Evolutionary conservation across 2,329 filamentous ascomycete species (phyloP).

Genomic region (Fusarium coffeatum): DNA sequence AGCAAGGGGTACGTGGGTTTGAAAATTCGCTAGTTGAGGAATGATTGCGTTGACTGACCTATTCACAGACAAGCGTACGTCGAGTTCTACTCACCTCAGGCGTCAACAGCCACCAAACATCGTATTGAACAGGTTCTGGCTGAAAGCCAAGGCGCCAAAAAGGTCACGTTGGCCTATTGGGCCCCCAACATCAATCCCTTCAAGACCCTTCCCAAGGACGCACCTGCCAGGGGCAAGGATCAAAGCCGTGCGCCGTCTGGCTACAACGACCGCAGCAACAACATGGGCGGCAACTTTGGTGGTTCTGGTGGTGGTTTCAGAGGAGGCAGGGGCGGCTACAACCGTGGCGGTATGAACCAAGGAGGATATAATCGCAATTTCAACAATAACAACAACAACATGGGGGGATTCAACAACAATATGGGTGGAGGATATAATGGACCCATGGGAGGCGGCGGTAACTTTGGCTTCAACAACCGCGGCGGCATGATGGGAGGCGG

Average conservation of each 20-base stretch:
- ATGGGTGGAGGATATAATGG: slow-evolving; percentile 62
- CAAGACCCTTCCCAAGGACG: slow-evolving; percentile 90
- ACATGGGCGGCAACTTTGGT: slow-evolving; percentile 59
- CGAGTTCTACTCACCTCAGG: slow-evolving; percentile 85
- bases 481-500: slow-evolving; percentile 60
- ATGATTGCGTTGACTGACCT: slow-evolving; percentile 13
- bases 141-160: slow-evolving; percentile 69
- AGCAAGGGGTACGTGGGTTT: slow-evolving; percentile 82
- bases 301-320: slow-evolving; percentile 66
- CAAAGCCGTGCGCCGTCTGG: slow-evolving; percentile 65
- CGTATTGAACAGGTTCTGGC: slow-evolving; percentile 74
- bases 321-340: slow-evolving; percentile 64
- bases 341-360: slow-evolving; percentile 60
- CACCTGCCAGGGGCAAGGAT: slow-evolving; percentile 72
- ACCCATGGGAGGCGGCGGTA: slow-evolving; percentile 65
- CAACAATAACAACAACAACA: slow-evolving; percentile 55
- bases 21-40: not conserved
- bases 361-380: slow-evolving; percentile 59
- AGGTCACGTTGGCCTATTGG: slow-evolving; percentile 79
- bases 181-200: slow-evolving; percentile 86
- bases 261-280: slow-evolving; percentile 60
- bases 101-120: slow-evolving; percentile 86
- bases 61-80: slow-evolving; percentile 77
- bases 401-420: slow-evolving; percentile 58
- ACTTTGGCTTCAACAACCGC: slow-evolving; percentile 60